Evolutionary conservation across 345 rosid species (phyloP), one percentile per base, ranked within the genome.

Genomic region (Linum lewisii): DNA sequence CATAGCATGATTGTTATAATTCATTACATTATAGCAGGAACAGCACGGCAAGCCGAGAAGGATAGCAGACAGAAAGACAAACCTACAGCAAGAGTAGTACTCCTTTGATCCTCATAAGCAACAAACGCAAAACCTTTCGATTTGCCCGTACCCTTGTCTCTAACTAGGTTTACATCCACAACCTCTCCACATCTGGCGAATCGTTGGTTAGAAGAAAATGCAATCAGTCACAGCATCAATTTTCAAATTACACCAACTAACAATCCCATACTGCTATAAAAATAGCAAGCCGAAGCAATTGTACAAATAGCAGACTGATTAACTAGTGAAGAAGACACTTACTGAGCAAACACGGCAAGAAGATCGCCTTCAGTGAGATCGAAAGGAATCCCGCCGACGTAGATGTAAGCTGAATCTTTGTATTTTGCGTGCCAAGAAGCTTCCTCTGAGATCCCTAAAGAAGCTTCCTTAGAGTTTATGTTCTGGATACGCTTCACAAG

Each of bases 351-450:
- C 53, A 89, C 81, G 16, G 99, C 95, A 56, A 93, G 97, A 66
- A 93, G 86, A 67, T 93, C 99, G 37, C 97, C 99, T 69, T 89
- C 97, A 20, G 94, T 89, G 73, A 93, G 99, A 34, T 89, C 97
- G 65, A 74, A 93, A 6, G 99, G 87, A 58, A 93, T 72, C 65
- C 95, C 91, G 15, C 97, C 99, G 25, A 81, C 86, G 67, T 51
- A 89, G 32, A 93, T 62, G 55, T 89, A 89, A 3, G 97, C 94
- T 1, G 97, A 93, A 19, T 82, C 80, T 71, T 82, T 93, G 81
- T 86, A 93, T 78, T 81, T 87, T 66, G 95, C 84, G 49, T 93
- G 99, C 99, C 97, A 93, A 5, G 94, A 93, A 0, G 97, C 99
- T 0, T 78, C 91, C 16, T 86, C 94, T 1, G 97, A 85, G 0